A percentile compares a stretch with the other conserved stretches of the same genome.
Evolutionary conservation across 108 stramenopile genomes (phyloP).

Genomic region (Cyclotella kingstonii): DNA sequence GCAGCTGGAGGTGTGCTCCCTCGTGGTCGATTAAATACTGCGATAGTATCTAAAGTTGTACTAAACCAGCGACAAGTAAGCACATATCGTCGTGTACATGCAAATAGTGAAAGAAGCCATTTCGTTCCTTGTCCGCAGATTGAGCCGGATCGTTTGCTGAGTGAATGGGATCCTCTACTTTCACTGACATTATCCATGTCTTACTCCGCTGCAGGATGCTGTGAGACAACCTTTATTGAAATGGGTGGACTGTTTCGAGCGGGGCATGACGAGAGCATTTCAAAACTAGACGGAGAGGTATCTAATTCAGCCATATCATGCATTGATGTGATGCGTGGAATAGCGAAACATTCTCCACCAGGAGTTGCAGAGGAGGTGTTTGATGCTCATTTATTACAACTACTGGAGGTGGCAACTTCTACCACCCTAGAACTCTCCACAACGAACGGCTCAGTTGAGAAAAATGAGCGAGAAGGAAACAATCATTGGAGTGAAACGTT

Average conservation of each 20-base stretch:
- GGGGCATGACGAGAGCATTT: neutral
- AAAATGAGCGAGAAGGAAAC: neutral
- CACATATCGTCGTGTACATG: neutral
- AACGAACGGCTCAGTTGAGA: too few relatives aligned
- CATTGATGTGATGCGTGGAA: constrained; percentile 18
- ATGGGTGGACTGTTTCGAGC: constrained; percentile 28
- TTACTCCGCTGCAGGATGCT: constrained; percentile 36
- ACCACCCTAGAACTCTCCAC: constrained; percentile 9
- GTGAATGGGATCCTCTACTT: constrained; percentile 25
- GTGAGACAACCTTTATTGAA: constrained; percentile 23
- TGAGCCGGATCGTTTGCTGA: constrained; percentile 4
- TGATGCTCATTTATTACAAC: constrained; percentile 41
- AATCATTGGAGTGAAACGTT: constrained; percentile 17
- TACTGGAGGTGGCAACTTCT: constrained; percentile 38
- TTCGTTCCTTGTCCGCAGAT: constrained; percentile 33
- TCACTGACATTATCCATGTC: constrained; percentile 28
- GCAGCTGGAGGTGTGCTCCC: constrained; percentile 27
- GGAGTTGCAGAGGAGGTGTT: constrained; percentile 31
- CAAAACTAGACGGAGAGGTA: neutral
- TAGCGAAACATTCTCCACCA: constrained; percentile 21
- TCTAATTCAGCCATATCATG: constrained; percentile 13
- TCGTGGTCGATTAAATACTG: neutral
- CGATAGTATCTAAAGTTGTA: too few relatives aligned
- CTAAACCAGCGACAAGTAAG: constrained; percentile 4
- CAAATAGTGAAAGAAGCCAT: neutral